phyloP scores from a whole-genome alignment of 208 protist species.

The Trypanosomatidae sp. region DNA sequence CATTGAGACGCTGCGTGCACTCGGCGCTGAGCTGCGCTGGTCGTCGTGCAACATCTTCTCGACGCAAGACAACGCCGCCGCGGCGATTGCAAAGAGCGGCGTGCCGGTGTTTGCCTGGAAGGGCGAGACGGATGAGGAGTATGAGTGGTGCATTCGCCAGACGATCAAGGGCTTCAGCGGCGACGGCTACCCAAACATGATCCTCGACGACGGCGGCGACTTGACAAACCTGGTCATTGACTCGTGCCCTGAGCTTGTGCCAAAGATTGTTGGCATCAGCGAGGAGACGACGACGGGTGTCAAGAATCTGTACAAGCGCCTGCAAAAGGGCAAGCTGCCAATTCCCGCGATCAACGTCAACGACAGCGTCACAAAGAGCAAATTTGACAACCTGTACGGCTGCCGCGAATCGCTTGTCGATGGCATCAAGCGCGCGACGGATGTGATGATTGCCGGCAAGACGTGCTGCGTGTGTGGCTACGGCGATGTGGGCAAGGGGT shows the following conservation, averaged over 20 bases:
- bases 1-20: conserved; percentile 97
- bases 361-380: conserved; percentile 99
- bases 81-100: conserved; percentile 83
- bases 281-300: conserved; percentile 99
- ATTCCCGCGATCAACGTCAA: conserved; percentile 99
- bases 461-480: conserved; percentile 95
- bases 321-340: conserved; percentile 88
- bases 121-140: conserved; percentile 99
- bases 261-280: conserved; percentile 93
- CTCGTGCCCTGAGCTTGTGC: conserved; percentile 85
- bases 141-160: conserved; percentile 97
- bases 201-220: conserved; percentile 99
- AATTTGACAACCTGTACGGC: conserved; percentile 99
- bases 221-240: conserved; percentile 96
- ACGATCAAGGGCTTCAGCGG: conserved; percentile 83
- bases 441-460: conserved; percentile 99
- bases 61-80: conserved; percentile 91
- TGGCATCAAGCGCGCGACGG: conserved; percentile 99
- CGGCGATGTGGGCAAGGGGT: conserved; percentile 99
- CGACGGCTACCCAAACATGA: conserved; percentile 92
- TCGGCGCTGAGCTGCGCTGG: conserved; percentile 97
- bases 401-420: conserved; percentile 98
- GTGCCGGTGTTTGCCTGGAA: conserved; percentile 99
- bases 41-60: conserved; percentile 99
- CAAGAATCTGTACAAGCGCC: conserved; percentile 97